Evolutionary conservation across 2,329 filamentous ascomycete genomes (phyloP), one percentile per base, ranked within the genome.

Genomic region (Penicillium fuscoglaucum): DNA sequence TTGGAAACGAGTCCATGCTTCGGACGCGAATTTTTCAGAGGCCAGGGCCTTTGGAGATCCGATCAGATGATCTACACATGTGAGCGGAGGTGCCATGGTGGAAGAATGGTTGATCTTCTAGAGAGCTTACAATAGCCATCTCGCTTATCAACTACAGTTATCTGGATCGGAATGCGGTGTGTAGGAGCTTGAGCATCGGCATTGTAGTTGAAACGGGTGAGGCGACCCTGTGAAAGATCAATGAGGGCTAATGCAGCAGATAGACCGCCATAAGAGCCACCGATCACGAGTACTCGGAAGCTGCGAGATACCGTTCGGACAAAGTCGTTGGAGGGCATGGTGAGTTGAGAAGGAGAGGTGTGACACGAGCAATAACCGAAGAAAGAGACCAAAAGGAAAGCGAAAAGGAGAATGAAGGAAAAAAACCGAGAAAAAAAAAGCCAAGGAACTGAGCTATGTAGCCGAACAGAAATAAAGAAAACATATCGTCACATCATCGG

Each of bases 111-210:
- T 8, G 13, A 29, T 40, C 10, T 31, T 40, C 29, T 40, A 24
- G 45, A 33, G 35, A 48, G 75, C 64, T 21, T 79, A 92, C 89
- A 92, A 72, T 86, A 92, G n/a, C 90, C 90, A 78, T 93, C 90
- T n/a, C 88, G 80, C 73, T 92, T 88, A 67, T 93, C 89, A 26
- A 90, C 85, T 24, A 93, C 82, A 24, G 88, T 91, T 51, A 93
- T 86, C 39, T 91, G 83, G 15, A 90, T 74, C 1, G 84, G 80
- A 45, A 88, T 78, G 26, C 78, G 79, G 45, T 79, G 77, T 21
- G 60, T 56, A 55, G 60, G 60, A 39, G 65, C 46, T 21, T 67
- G 50, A 59, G 67, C 51, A 59, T 66, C 47, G 58, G 64, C 21
- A 56, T 70, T 59, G 55, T 48, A 67, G 54, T 67, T 64, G 51